phyloP scores from a whole-genome alignment of 805 yeast genomes.

The Sugiyamaella valdiviana region DNA sequence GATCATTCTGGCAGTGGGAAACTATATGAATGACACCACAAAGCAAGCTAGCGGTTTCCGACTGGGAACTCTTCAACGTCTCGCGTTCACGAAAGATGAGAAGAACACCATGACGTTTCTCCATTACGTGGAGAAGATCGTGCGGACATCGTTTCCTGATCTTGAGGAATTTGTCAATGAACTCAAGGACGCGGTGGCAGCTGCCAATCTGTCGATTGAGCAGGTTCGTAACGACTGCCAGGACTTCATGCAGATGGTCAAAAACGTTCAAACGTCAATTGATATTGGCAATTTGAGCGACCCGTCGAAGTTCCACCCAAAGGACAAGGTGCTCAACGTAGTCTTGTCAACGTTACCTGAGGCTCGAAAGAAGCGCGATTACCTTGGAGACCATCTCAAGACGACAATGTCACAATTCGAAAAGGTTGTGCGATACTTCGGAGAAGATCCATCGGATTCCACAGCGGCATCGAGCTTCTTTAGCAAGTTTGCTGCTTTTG shows the following conservation, averaged over 20 bases:
- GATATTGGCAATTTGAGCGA: conserved; percentile 83
- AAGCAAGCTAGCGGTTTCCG: conserved; percentile 93
- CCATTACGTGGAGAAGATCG: conserved; percentile 84
- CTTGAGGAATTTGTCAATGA: conserved; percentile 71
- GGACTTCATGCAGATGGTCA: conserved; percentile 53
- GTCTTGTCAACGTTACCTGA: conserved; percentile 64
- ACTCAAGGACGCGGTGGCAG: conserved; percentile 48
- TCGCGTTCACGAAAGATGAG: conserved; percentile 86
- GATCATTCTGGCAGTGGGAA: conserved; percentile 85
- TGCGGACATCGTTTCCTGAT: conserved; percentile 81
- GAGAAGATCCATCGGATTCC: conserved; percentile 77
- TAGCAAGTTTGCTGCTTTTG: conserved; percentile 70
- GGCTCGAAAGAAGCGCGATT: conserved; percentile 64
- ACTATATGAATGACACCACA: conserved; percentile 89
- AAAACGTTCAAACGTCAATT: conserved; percentile 66
- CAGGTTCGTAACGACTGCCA: conserved; percentile 69
- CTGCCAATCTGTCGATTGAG: conserved; percentile 74
- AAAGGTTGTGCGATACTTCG: conserved; percentile 71
- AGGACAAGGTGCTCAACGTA: conserved; percentile 59
- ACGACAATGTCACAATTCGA: conserved; percentile 61
- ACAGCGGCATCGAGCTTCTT: conserved; percentile 66
- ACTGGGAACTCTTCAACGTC: conserved; percentile 79
- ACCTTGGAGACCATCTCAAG: conserved; percentile 57
- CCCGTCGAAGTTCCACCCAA: conserved; percentile 71
- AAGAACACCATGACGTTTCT: conserved; percentile 80